Evolutionary conservation across 441 rosid species (phyloP).

Genomic region (Croton setiger): DNA sequence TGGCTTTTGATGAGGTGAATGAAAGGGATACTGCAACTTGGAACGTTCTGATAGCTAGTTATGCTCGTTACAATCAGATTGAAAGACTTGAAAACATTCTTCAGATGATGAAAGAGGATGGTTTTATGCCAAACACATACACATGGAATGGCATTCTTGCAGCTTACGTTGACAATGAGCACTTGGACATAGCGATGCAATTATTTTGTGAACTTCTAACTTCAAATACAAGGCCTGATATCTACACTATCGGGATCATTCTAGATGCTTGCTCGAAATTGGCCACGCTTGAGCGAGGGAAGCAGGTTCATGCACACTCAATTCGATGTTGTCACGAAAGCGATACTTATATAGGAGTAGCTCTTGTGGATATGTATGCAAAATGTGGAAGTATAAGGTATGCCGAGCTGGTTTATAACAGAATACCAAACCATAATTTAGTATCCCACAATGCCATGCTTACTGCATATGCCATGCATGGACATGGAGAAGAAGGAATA

Average conservation of each 20-base stretch:
- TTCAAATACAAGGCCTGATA: constrained; percentile 20
- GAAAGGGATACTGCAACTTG: constrained; percentile 48
- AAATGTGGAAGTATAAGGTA: constrained; percentile 72
- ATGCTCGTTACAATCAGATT: constrained; percentile 39
- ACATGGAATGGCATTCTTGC: constrained; percentile 65
- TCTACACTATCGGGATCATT: constrained; percentile 28
- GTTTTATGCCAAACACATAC: constrained; percentile 48
- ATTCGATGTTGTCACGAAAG: constrained; percentile 19
- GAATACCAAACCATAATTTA: constrained; percentile 41
- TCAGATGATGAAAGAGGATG: constrained; percentile 44
- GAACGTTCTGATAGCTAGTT: constrained; percentile 57
- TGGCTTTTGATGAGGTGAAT: constrained; percentile 47
- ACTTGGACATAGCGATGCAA: constrained; percentile 35
- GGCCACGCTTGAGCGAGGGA: constrained; percentile 28
- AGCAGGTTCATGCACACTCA: constrained; percentile 27
- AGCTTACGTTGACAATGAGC: constrained; percentile 47
- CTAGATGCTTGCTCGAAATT: constrained; percentile 27
- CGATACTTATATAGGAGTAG: constrained; percentile 27
- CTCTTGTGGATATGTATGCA: constrained; percentile 73
- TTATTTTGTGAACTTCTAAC: constrained; percentile 23
- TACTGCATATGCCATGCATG: constrained; percentile 80
- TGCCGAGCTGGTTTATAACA: constrained; percentile 33
- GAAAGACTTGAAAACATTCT: constrained; percentile 32
- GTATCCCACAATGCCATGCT: constrained; percentile 61
- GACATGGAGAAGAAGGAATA: constrained; percentile 62